Base-by-base conservation (phyloP, 176 grass and related monocot genomes). In the Ensete glaucum region DNA sequence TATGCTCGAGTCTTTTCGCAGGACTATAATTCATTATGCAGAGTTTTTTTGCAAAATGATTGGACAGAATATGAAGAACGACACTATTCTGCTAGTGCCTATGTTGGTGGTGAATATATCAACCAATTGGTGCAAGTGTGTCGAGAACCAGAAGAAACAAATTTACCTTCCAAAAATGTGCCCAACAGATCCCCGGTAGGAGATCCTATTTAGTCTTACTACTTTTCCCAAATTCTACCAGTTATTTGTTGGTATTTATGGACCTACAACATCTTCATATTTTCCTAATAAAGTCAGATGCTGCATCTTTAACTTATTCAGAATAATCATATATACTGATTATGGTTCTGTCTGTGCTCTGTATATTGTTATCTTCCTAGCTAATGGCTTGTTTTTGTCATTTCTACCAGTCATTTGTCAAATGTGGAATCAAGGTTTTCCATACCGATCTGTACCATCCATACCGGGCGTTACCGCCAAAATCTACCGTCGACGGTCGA, bases 21-120 rank as follows among this genome's bases (percentile, higher is more conserved):
- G 91, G 87, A 80, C 21, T 76, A 88, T 73, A 83, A 60, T 82
- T 88, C 78, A 76, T 77, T 94, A 73, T 90, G 67, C 76, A 87
- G 72, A 85, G 54, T 94, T 59, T 85, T 83, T 66, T 79, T 71
- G 76, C 75, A 77, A 43, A 64, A 58, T 21, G 67, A 74, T 9
- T 48, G 73, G 51, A 10, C 62, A 52, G 72, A 76, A 84, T 59
- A 48, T 68, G 62, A 77, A 14, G 69, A 67, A 81, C 62, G 69
- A 64, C 62, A 79, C 43, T 79, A 56, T 21, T 79, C 16, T 77
- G 19, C 76, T 27, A 70, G 52, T 6, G 34, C 34, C 4, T 6
- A 6, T 6, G 34, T 43, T 43, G 34, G 34, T 70, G 73, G 66
- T 69, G 77, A 79, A 73, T 82, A 27, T 68, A 14, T n/a, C 79